phyloP scores from a whole-genome alignment of 805 yeast species.

The Cyberlindnera xylosilytica region DNA sequence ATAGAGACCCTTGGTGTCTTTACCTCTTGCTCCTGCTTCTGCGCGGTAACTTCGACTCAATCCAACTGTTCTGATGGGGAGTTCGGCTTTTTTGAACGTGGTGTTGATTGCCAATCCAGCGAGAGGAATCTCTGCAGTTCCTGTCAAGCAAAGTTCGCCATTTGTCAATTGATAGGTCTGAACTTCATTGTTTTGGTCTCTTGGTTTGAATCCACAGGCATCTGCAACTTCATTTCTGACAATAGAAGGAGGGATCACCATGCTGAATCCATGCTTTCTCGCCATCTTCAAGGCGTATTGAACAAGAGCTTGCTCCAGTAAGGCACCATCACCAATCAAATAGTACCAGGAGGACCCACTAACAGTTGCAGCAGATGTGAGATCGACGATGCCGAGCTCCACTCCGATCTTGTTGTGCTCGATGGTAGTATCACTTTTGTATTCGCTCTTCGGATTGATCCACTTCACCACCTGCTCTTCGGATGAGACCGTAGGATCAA shows the following conservation, averaged over 20 bases:
- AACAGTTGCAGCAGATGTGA: slow-evolving; percentile 66
- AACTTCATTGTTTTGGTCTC: slow-evolving; percentile 81
- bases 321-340: slow-evolving; percentile 78
- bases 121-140: slow-evolving; percentile 93
- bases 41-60: slow-evolving; percentile 86
- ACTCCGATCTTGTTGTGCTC: slow-evolving; percentile 77
- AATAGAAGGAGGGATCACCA: slow-evolving; percentile 81
- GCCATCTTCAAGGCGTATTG: slow-evolving; percentile 75
- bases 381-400: slow-evolving; percentile 63
- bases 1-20: slow-evolving; percentile 86
- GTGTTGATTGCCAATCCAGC: slow-evolving; percentile 72
- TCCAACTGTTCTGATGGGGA: slow-evolving; percentile 69
- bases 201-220: slow-evolving; percentile 95
- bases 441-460: slow-evolving; percentile 41
- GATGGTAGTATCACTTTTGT: slow-evolving; percentile 24
- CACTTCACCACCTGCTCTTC: slow-evolving; percentile 46
- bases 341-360: slow-evolving; percentile 88
- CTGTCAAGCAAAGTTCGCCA: slow-evolving; percentile 66
- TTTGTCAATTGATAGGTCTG: slow-evolving; percentile 71
- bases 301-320: slow-evolving; percentile 83
- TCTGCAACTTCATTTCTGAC: slow-evolving; percentile 71
- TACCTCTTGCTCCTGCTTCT: slow-evolving; percentile 96
- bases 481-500: slow-evolving; percentile 45
- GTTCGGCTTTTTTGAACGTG: slow-evolving; percentile 36
- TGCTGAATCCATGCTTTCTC: slow-evolving; percentile 58